Evolutionary conservation across 164 flowering plant genomes (phyloP), one percentile per base, ranked within the genome.

Genomic region (Berberis vulgaris): DNA sequence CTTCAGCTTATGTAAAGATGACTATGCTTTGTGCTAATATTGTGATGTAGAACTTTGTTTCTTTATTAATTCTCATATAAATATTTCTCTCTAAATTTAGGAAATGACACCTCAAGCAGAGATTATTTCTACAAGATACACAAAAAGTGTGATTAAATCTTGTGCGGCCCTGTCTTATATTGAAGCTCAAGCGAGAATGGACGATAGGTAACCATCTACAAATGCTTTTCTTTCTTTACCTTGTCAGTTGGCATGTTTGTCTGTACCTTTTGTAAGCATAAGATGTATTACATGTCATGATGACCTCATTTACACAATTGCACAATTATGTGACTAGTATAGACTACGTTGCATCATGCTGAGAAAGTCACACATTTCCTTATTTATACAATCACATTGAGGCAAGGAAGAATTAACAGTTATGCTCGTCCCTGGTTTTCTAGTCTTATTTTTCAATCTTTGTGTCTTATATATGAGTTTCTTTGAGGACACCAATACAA

Each of bases 171-270:
- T 95, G 77, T 95, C 99, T 38, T 95, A 95, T 68, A 74, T 95
- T 75, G 99, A 95, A 83, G 99, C 99, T 71, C 99, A 95, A 77
- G 97, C 99, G 43, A 83, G 97, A 77, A 95, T 95, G 96, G 97
- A 95, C 72, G 99, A 95, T 69, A 89, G 97, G 99, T 91, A 61
- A 47, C 57, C 49, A 50, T 65, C 46, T 47, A 10, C 55, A 8
- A 39, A 38, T 66, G 41, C 6, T 43, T 55, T 54, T 7, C 12
- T 54, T 55, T 2, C 5, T 52, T 52, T 52, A 26, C 26, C 54
- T 52, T 52, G 12, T 50, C 3, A 50, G 8, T n/a, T 50, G 49
- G 8, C 8, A 8, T 46, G 5, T 5, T 46, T 46, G 49, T 5
- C 49, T 5, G 6, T 46, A 5, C 49, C 49, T 5, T 46, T 46